Evolutionary conservation across 345 rosid species (phyloP), one percentile per base, ranked within the genome.

Genomic region (Gossypium rotundifolium): DNA sequence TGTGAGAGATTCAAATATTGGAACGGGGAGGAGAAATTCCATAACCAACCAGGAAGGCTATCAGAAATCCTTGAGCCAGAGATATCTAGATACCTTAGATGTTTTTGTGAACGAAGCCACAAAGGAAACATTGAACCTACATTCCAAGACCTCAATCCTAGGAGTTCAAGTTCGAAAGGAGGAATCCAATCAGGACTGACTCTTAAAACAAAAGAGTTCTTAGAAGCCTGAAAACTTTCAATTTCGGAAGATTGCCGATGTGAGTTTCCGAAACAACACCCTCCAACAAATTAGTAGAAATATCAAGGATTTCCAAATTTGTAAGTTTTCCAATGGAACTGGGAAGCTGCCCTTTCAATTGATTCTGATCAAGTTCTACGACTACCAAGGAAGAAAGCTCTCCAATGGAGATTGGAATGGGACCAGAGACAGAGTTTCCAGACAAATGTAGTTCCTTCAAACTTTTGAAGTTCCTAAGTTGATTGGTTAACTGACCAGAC

Each of bases 1-100:
- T 58, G 13, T 9, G 81, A 77, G 57, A 83, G 75, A 49, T 80
- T 71, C 3, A 80, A 54, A 33, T 18, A 49, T 25, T 10, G 25
- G 11, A 78, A 5, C 2, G 40, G 9, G 5, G 42, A 23, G 64
- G 77, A 45, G 23, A 65, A 77, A 73, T 18, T 62, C 77, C 45
- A 52, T 14, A 70, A 9, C 60, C 60, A 70, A 38, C 14, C 9
- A 27, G 73, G 73, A 70, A 54, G 12, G 46, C 3, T 54, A 52
- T n/a, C 61, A 11, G 61, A 17, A 14, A 70, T 70, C 23, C 0
- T 22, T 2, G 75, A 33, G 66, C 70, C 65, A n/a, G 59, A 59
- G 55, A 81, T 69, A 16, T 70, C 73, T 4, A 80, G 46, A 67
- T 20, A 2, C 20, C 3, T 1, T 22, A 67, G 25, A 49, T 1